phyloP scores from a whole-genome alignment of 2,329 filamentous ascomycete species.

The Beauveria varroae region DNA sequence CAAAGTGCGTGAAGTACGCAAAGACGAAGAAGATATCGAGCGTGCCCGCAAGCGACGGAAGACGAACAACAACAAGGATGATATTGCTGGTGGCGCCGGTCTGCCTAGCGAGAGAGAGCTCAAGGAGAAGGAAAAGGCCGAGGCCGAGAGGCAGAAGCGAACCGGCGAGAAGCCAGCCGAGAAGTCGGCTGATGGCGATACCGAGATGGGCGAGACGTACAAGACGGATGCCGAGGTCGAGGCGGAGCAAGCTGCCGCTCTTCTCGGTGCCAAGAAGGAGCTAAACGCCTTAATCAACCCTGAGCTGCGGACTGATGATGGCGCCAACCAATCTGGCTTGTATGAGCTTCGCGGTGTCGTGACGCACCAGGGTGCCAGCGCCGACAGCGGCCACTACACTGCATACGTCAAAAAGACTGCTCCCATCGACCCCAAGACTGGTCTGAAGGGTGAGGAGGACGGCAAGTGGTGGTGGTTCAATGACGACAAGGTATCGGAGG shows the following conservation, averaged over 20 bases:
- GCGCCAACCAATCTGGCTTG: conserved; percentile 85
- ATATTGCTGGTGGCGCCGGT: conserved; percentile 38
- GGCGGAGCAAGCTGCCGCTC: conserved; percentile 67
- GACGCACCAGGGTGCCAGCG: conserved; percentile 92
- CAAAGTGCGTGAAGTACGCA: conserved; percentile 89
- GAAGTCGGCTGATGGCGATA: conserved; percentile 52
- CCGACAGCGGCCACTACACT: conserved; percentile 97
- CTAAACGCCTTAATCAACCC: conserved; percentile 70
- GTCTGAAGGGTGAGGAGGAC: conserved; percentile 72
- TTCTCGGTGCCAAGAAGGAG: conserved; percentile 81
- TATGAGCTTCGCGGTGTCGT: conserved; percentile 93
- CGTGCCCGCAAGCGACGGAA: conserved; percentile 89
- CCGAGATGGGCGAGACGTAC: conserved; percentile 68
- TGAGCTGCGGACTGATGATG: conserved; percentile 66
- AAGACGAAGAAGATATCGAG: conserved; percentile 91
- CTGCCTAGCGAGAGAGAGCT: conserved; percentile 44
- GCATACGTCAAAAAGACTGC: conserved; percentile 92
- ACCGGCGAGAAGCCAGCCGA: conserved; percentile 26
- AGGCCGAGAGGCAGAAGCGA: conserved; percentile 40
- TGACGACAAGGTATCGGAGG: conserved; percentile 93
- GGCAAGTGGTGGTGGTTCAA: conserved; percentile 99
- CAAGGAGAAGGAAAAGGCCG: conserved; percentile 41
- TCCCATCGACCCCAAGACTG: conserved; percentile 63
- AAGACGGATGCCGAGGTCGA: conserved; percentile 95
- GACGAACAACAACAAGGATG: conserved; percentile 44